Evolutionary conservation across 2,329 filamentous ascomycete species (phyloP), one percentile per base, ranked within the genome.

Genomic region (Fusarium sp.): DNA sequence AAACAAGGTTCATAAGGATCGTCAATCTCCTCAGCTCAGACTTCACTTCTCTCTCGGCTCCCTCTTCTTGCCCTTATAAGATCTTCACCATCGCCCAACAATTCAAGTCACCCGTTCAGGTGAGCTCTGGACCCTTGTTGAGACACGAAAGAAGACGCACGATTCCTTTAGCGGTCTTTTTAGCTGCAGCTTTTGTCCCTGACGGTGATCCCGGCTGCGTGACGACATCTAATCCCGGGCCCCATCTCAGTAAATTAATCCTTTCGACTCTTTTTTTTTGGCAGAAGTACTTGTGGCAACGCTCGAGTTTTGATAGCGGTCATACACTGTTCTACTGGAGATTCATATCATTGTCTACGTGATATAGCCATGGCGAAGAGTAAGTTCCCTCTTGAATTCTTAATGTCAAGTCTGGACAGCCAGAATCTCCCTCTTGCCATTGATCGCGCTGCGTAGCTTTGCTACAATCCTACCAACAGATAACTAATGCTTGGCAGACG

Each of bases 401-500:
- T 18, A 38, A 17, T 52, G 15, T 27, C 50, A 50, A 57, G 18
- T 15, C 20, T 17, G 37, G 45, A 26, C 37, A 50, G 12, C 13
- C 8, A 18, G 17, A 15, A 30, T 26, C 33, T 61, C 30, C 32
- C 14, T 20, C 9, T 52, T 15, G 20, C 27, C 17, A 4, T n/a
- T 20, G 26, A 37, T 49, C 20, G 33, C 23, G 7, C 42, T n/a
- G 41, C 27, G 46, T 50, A 38, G 10, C 35, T 55, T 40, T 11
- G 20, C 14, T 23, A 44, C n/a, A 15, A 48, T n/a, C 37, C 35
- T 33, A 37, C 23, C 27, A 50, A 30, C 33, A 57, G n/a, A 48
- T 13, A 26, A 48, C 67, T 69, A 32, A 68, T 60, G 55, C 20
- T 5, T 41, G 9, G 42, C 67, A 86, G 84, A 84, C 75, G 79